Conservation (phyloP, 2,329 filamentous ascomycete species). For the Clonostachys rosea region DNA sequence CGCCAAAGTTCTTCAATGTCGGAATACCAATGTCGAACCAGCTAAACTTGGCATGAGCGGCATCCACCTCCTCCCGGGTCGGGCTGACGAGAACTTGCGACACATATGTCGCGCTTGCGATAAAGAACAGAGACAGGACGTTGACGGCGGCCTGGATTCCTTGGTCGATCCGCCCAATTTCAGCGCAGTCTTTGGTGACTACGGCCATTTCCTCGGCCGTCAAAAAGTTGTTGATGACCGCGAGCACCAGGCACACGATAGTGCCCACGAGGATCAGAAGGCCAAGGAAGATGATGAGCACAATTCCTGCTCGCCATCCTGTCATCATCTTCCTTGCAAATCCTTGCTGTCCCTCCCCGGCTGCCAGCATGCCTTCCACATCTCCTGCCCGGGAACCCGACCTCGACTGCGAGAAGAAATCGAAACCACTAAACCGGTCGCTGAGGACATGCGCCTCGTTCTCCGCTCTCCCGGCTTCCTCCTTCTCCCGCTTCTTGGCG, state of each 20-base stretch:
- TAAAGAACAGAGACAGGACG: slow-evolving; percentile 31
- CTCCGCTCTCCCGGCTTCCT: slow-evolving; percentile 14
- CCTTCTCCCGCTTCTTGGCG: slow-evolving; percentile 34
- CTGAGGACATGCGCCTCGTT: slow-evolving; percentile 5
- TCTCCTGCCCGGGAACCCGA: not conserved
- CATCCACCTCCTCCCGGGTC: slow-evolving; percentile 40
- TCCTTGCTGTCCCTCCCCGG: slow-evolving; percentile 10
- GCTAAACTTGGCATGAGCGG: slow-evolving; percentile 34
- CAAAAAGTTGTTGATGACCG: slow-evolving; percentile 14
- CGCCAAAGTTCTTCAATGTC: slow-evolving; percentile 41
- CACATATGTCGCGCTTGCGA: slow-evolving; percentile 46
- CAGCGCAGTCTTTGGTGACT: slow-evolving; percentile 28
- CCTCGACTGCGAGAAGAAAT: slow-evolving; percentile 1
- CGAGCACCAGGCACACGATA: slow-evolving; percentile 31
- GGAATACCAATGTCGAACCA: slow-evolving; percentile 53
- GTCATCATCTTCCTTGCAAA: slow-evolving; percentile 17
- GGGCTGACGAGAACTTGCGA: slow-evolving; percentile 51
- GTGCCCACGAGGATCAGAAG: slow-evolving; percentile 28
- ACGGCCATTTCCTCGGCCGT: slow-evolving; percentile 31
- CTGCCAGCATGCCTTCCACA: slow-evolving; percentile 1
- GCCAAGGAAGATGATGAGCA: slow-evolving; percentile 34
- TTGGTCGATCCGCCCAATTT: slow-evolving; percentile 27
- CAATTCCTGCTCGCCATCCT: slow-evolving; percentile 44
- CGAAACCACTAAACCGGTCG: not conserved
- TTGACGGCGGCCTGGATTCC: slow-evolving; percentile 40